A percentile compares a stretch with the other conserved stretches of the same genome.
Conservation (phyloP, 305 asterid species). For the Solanum hybrid region DNA sequence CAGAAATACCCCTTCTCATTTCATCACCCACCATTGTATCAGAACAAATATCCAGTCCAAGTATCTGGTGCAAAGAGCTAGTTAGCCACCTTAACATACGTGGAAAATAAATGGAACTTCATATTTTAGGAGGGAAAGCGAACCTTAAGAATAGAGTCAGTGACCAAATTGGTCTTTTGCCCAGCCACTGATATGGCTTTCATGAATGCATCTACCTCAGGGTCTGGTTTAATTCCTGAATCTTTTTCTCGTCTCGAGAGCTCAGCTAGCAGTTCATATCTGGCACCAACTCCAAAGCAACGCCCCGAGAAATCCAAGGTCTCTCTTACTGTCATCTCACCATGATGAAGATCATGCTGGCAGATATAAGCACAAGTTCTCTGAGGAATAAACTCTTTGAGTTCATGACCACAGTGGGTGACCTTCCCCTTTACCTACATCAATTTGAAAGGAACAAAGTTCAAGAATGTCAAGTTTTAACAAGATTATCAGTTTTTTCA, state of each 20-base stretch:
- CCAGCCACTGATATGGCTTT: slow-evolving; percentile 37
- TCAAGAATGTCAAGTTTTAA: not conserved
- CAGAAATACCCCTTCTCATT: slow-evolving; percentile 40
- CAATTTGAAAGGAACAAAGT: not conserved
- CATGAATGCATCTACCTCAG: slow-evolving; percentile 45
- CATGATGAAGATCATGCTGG: slow-evolving; percentile 42
- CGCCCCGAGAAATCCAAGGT: slow-evolving; percentile 33
- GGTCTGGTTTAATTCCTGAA: slow-evolving; percentile 32
- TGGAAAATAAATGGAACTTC: not conserved
- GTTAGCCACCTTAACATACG: not conserved
- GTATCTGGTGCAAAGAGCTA: slow-evolving; percentile 15
- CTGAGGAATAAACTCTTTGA: slow-evolving; percentile 34
- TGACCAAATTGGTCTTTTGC: slow-evolving; percentile 27
- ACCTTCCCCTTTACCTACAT: slow-evolving; percentile 21
- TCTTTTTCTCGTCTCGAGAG: slow-evolving; percentile 34
- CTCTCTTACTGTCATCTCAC: slow-evolving; percentile 45
- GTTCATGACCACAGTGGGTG: slow-evolving; percentile 38
- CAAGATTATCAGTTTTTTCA: not conserved
- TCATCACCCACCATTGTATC: slow-evolving; percentile 38
- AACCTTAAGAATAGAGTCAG: slow-evolving; percentile 42
- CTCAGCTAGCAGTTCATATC: slow-evolving; percentile 34
- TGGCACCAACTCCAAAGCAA: slow-evolving; percentile 37
- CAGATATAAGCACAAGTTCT: slow-evolving; percentile 37
- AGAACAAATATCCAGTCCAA: slow-evolving; percentile 33
- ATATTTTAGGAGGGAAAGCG: not conserved